A percentile compares a stretch with the other conserved stretches of the same genome.
Conservation (phyloP, 1,284 basidiomycete genomes). For the Cutaneotrichosporon spelunceum region DNA sequence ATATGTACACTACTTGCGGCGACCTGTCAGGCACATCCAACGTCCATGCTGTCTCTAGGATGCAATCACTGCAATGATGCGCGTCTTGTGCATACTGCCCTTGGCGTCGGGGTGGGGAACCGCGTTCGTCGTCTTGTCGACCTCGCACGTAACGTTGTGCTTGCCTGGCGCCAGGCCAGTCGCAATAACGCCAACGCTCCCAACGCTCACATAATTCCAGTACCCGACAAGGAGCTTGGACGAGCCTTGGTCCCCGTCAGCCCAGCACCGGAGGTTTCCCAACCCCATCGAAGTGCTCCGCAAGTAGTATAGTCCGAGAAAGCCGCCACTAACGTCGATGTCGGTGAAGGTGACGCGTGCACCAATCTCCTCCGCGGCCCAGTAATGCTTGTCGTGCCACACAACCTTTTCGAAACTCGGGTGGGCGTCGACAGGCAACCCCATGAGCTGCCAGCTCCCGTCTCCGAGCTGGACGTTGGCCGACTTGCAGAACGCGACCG, state of each 20-base stretch:
- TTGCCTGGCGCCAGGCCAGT: slow-evolving; percentile 5
- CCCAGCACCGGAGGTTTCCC: slow-evolving; percentile 19
- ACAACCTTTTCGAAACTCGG: not conserved
- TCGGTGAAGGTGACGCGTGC: slow-evolving; percentile 10
- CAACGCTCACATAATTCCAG: slow-evolving; percentile 8
- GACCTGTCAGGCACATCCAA: not conserved
- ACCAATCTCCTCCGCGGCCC: slow-evolving; percentile 1
- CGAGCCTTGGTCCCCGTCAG: slow-evolving; percentile 8
- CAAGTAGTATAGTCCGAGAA: slow-evolving; percentile 8
- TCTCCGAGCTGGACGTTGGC: slow-evolving; percentile 3
- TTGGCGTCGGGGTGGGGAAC: not conserved
- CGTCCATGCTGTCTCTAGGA: not conserved
- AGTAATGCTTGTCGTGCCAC: slow-evolving; percentile 11
- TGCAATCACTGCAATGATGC: slow-evolving; percentile 2
- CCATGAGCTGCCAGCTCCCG: not conserved
- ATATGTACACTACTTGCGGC: not conserved
- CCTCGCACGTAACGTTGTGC: slow-evolving; percentile 12
- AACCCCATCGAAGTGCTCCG: slow-evolving; percentile 8
- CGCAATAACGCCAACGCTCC: not conserved
- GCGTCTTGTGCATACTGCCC: not conserved
- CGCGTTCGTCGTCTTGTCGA: slow-evolving; percentile 10
- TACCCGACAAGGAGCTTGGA: not conserved
- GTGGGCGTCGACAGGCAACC: not conserved
- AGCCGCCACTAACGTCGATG: slow-evolving; percentile 7
- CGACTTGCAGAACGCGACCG: slow-evolving; percentile 2